A percentile compares a stretch with the other conserved stretches of the same genome.
Conservation (phyloP, 805 yeast genomes). For the Monosporozyma siamensis region DNA sequence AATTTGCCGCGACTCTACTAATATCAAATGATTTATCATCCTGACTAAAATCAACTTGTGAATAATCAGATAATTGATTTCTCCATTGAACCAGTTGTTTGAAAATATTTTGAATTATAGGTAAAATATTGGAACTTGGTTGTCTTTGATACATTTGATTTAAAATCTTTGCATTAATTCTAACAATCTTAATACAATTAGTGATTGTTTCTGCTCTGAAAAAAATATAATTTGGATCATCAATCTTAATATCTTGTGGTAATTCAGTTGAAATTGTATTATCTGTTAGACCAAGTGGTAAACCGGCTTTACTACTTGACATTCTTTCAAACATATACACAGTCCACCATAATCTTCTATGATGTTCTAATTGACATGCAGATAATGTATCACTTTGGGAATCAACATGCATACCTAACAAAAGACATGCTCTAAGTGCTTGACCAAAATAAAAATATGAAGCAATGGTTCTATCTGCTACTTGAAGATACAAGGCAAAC, state of each 20-base stretch:
- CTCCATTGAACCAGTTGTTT: constrained; percentile 62
- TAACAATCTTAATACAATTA: constrained; percentile 70
- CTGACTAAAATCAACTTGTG: constrained; percentile 49
- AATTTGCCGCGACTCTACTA: constrained; percentile 57
- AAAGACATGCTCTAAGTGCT: constrained; percentile 61
- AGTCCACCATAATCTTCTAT: constrained; percentile 83
- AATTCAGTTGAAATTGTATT: constrained; percentile 71
- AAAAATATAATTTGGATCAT: constrained; percentile 57
- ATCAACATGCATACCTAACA: constrained; percentile 76
- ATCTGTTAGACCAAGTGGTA: constrained; percentile 71
- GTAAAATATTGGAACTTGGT: constrained; percentile 66
- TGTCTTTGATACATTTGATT: constrained; percentile 64
- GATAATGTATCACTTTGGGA: constrained; percentile 60
- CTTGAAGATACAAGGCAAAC: constrained; percentile 73
- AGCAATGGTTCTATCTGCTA: constrained; percentile 75
- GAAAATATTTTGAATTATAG: constrained; percentile 61
- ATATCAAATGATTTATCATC: constrained; percentile 34
- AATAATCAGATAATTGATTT: constrained; percentile 50
- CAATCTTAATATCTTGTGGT: constrained; percentile 65
- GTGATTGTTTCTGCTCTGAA: constrained; percentile 72
- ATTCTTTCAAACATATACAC: constrained; percentile 75
- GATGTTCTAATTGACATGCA: constrained; percentile 67
- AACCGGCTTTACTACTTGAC: constrained; percentile 74
- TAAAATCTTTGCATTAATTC: constrained; percentile 64
- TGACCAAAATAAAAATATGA: constrained; percentile 74